Conservation (phyloP, 345 rosid genomes). For the Ceriops zippeliana region DNA sequence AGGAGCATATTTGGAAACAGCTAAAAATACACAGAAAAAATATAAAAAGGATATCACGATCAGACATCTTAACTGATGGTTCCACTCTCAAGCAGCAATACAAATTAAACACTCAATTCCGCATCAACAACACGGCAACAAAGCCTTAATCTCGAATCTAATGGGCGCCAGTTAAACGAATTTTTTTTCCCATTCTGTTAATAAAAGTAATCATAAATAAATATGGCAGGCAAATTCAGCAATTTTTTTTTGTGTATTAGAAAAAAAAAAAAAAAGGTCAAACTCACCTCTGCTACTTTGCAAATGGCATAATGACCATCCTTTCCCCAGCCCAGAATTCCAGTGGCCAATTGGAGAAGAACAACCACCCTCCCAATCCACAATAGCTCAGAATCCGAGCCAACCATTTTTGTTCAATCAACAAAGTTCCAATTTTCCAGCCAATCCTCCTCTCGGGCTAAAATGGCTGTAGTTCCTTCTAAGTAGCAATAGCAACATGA, state of each 20-base stretch:
- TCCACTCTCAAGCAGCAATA: too few relatives aligned
- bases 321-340: constrained; percentile 70
- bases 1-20: too few relatives aligned
- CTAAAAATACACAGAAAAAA: too few relatives aligned
- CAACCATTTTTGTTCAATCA: constrained; percentile 23
- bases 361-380: constrained; percentile 41
- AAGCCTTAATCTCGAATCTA: background rate
- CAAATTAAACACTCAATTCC: too few relatives aligned
- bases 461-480: too few relatives aligned
- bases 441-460: background rate
- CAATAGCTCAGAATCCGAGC: constrained; percentile 26
- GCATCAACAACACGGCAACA: too few relatives aligned
- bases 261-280: background rate
- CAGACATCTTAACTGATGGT: too few relatives aligned
- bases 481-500: too few relatives aligned
- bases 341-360: constrained; percentile 50
- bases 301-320: constrained; percentile 78
- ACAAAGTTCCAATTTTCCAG: background rate
- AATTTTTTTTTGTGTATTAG: background rate
- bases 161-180: too few relatives aligned
- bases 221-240: background rate
- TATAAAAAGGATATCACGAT: too few relatives aligned
- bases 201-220: too few relatives aligned
- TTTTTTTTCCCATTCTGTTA: background rate
- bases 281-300: constrained; percentile 76